Conservation (phyloP, 164 flowering plant species). For the Kingdonia uniflora region DNA sequence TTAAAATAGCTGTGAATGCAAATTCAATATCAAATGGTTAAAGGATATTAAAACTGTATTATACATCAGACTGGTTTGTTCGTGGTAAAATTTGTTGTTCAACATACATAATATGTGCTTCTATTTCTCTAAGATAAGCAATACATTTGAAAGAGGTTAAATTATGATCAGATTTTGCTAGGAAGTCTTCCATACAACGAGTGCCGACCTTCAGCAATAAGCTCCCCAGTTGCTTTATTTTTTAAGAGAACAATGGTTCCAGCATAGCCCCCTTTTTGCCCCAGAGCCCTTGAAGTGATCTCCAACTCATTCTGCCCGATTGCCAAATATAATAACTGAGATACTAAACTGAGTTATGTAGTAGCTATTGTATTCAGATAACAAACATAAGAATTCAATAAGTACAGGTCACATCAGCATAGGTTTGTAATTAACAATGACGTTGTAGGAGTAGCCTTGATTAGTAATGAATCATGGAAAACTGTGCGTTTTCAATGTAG, state of each 20-base stretch:
- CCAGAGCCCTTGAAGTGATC: conserved; percentile 40
- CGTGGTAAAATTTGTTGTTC: neutral
- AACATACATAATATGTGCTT: neutral
- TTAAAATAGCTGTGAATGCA: neutral
- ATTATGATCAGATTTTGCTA: conserved; percentile 35
- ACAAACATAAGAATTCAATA: too few relatives aligned
- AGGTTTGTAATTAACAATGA: too few relatives aligned
- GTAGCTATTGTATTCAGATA: too few relatives aligned
- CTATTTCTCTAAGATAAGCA: neutral
- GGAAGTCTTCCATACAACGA: conserved; percentile 35
- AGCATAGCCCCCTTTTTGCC: conserved; percentile 39
- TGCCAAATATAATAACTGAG: neutral
- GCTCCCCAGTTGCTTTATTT: conserved; percentile 53
- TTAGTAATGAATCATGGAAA: too few relatives aligned
- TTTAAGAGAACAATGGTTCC: conserved; percentile 41
- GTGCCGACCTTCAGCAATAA: conserved; percentile 70
- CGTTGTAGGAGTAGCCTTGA: too few relatives aligned
- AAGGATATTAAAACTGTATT: neutral
- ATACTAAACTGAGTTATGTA: neutral
- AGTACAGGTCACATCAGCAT: too few relatives aligned
- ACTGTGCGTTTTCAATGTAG: too few relatives aligned
- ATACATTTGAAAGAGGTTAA: neutral
- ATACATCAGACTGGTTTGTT: neutral
- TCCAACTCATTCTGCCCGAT: conserved; percentile 60
- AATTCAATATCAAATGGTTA: neutral